Conservation (phyloP, 2,329 filamentous ascomycete genomes). For the Tolypocladium inflatum region DNA sequence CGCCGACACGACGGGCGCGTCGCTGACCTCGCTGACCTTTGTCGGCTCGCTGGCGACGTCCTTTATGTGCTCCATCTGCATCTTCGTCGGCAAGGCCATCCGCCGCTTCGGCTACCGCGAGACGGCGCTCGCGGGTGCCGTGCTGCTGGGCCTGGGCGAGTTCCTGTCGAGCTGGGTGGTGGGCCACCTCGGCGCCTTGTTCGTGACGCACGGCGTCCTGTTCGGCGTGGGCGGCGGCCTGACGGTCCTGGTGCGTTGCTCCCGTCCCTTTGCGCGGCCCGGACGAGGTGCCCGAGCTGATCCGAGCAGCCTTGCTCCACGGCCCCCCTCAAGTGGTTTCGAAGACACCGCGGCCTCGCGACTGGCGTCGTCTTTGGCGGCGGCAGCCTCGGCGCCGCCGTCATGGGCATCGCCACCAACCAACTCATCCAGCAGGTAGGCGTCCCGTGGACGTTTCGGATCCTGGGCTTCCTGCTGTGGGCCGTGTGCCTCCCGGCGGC, state of each 20-base stretch:
- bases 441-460: slow-evolving; percentile 16
- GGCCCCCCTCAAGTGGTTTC: slow-evolving; percentile 14
- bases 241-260: slow-evolving; percentile 12
- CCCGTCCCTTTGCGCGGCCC: neutral
- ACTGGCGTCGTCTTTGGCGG: slow-evolving; percentile 18
- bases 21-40: slow-evolving; percentile 15
- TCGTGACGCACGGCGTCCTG: slow-evolving; percentile 15
- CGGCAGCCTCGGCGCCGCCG: slow-evolving; percentile 15
- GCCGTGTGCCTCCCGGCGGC: slow-evolving; percentile 16
- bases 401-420: slow-evolving; percentile 14
- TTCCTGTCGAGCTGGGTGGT: slow-evolving; percentile 15
- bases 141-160: slow-evolving; percentile 16
- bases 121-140: slow-evolving; percentile 12
- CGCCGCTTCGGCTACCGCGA: slow-evolving; percentile 12
- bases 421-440: slow-evolving; percentile 12
- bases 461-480: slow-evolving; percentile 16
- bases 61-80: slow-evolving; percentile 16
- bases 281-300: neutral
- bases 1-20: slow-evolving; percentile 10
- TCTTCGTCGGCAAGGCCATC: slow-evolving; percentile 12
- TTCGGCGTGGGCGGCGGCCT: slow-evolving; percentile 18
- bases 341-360: slow-evolving; percentile 14
- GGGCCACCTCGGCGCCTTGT: slow-evolving; percentile 11
- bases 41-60: slow-evolving; percentile 17
- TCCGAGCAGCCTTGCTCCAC: slow-evolving; percentile 14